A percentile compares a stretch with the other conserved stretches of the same genome.
These are phyloP conservation scores for Thermomyces lanuginosus DNA, from an alignment of 2,329 filamentous ascomycete genomes.

Conservation along the genomic window DNA sequence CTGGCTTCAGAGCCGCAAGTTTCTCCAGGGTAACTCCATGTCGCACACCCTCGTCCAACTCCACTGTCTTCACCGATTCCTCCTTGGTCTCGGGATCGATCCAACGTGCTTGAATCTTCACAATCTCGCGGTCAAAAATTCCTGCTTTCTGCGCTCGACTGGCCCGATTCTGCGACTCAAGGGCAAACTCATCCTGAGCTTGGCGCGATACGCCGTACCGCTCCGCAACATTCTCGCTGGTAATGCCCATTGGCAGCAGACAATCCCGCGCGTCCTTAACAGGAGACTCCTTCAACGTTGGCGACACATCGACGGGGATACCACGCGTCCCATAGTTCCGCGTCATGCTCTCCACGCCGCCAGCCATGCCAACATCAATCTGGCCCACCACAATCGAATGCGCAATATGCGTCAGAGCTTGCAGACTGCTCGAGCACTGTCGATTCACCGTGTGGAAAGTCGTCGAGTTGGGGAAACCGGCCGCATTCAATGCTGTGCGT, in stretches of 20 bases:
- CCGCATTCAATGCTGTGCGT: conserved; percentile 69
- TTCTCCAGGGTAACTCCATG: conserved; percentile 69
- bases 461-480: conserved; percentile 78
- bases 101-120: conserved; percentile 67
- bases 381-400: conserved; percentile 60
- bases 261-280: conserved; percentile 58
- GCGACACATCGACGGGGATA: conserved; percentile 13
- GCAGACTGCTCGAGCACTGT: conserved; percentile 88
- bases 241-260: conserved; percentile 87
- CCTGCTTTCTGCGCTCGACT: conserved; percentile 75
- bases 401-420: conserved; percentile 81
- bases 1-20: conserved; percentile 63
- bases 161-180: conserved; percentile 67
- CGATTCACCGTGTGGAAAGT: conserved; percentile 68
- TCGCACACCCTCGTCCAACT: conserved; percentile 64
- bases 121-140: conserved; percentile 79
- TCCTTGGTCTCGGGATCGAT: conserved; percentile 57
- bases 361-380: conserved; percentile 73
- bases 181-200: conserved; percentile 64
- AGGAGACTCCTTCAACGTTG: conserved; percentile 8
- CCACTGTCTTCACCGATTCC: conserved; percentile 44
- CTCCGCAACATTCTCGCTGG: conserved; percentile 77
- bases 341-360: conserved; percentile 78
- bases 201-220: conserved; percentile 70
- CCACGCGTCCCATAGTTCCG: conserved; percentile 12